phyloP scores from a whole-genome alignment of 176 grass and related monocot genomes.

The Dactylis glomerata region DNA sequence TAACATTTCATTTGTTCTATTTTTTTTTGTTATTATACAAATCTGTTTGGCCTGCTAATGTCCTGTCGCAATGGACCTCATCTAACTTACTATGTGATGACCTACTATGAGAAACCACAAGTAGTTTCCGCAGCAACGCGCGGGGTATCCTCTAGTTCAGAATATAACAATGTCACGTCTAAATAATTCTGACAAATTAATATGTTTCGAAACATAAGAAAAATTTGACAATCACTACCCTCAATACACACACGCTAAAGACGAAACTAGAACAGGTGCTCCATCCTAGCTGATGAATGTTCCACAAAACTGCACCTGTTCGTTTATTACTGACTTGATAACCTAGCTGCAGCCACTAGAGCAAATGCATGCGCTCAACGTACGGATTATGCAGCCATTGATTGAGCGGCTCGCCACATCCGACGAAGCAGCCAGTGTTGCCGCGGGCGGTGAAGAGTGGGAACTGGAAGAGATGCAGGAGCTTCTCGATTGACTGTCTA shows the following conservation, averaged over 20 bases:
- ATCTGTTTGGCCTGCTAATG: no score
- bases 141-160: no score
- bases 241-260: conserved; percentile 2
- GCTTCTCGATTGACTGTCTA: conserved; percentile 71
- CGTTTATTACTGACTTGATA: conserved; percentile 19
- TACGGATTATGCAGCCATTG: conserved; percentile 91
- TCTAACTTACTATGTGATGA: no score
- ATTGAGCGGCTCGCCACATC: conserved; percentile 73
- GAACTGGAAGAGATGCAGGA: conserved; percentile 69
- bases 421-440: conserved; percentile 87
- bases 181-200: conserved; percentile 9
- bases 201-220: conserved; percentile 27
- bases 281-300: conserved; percentile 17
- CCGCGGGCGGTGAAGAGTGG: conserved; percentile 61
- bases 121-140: no score
- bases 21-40: no score
- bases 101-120: no score
- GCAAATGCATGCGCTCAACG: conserved; percentile 88
- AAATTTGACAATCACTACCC: not conserved
- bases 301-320: conserved; percentile 66
- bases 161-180: not conserved
- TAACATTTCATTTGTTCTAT: no score
- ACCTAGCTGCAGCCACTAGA: not conserved
- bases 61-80: no score
- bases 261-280: conserved; percentile 23